Evolutionary conservation across 768 basidiomycete species (phyloP).

Genomic region (Phanerochaete carnosa): DNA sequence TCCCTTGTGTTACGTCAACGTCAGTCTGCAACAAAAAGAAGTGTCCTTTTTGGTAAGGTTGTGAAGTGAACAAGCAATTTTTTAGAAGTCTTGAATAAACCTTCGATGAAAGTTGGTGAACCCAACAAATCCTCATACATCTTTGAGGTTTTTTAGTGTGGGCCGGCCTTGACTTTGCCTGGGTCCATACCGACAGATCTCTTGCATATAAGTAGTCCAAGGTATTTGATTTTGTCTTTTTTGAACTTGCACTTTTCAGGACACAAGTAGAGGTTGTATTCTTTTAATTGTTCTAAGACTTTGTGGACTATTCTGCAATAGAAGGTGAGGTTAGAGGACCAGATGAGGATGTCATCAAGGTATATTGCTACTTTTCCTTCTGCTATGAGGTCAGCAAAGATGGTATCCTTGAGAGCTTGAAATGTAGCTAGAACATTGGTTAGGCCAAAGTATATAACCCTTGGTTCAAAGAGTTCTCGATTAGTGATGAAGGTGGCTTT

Average conservation of each 20-base stretch:
- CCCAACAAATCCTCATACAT: slow-evolving; percentile 25
- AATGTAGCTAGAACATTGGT: slow-evolving; percentile 23
- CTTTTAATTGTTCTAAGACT: slow-evolving; percentile 25
- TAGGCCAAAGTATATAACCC: slow-evolving; percentile 29
- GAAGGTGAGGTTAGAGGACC: slow-evolving; percentile 12
- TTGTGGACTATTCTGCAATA: slow-evolving; percentile 14
- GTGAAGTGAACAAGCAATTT: slow-evolving; percentile 17
- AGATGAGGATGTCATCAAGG: slow-evolving; percentile 38
- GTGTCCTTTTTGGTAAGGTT: background rate
- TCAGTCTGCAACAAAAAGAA: too few species aligned
- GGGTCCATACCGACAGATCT: slow-evolving; percentile 29
- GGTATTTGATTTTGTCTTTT: slow-evolving; percentile 23
- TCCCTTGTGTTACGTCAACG: too few species aligned
- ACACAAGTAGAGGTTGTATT: slow-evolving; percentile 33
- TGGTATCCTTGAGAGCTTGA: slow-evolving; percentile 30
- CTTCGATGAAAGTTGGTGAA: slow-evolving; percentile 26
- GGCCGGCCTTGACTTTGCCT: slow-evolving; percentile 34
- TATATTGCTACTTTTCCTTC: slow-evolving; percentile 35
- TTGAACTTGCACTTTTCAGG: slow-evolving; percentile 36
- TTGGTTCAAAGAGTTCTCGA: too few species aligned
- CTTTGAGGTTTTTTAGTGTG: slow-evolving; percentile 12
- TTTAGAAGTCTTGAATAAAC: slow-evolving; percentile 26
- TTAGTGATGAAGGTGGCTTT: too few species aligned
- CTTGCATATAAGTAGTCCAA: slow-evolving; percentile 26
- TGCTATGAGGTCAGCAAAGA: slow-evolving; percentile 28